These are phyloP conservation scores for Heterotrichella gracilis DNA, from an alignment of 352 stramenopile genomes.

Conservation along the genomic window DNA sequence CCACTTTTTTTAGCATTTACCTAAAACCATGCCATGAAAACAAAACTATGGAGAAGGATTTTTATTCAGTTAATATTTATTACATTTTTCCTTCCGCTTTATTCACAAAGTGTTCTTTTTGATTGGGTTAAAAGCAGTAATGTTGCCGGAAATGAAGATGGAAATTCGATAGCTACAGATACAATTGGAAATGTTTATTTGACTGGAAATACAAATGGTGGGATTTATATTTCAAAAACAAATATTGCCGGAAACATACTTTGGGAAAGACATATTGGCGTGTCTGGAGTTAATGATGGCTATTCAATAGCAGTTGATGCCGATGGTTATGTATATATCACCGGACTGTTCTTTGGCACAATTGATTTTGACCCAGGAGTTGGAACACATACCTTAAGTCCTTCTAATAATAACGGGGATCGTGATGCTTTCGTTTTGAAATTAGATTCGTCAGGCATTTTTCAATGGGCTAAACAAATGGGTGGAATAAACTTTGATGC, in stretches of 20 bases:
- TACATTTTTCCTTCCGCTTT: too few species aligned
- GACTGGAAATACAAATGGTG: too few species aligned
- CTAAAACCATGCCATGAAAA: too few species aligned
- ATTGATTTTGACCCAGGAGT: not conserved
- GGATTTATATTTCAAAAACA: not conserved
- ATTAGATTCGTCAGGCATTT: not conserved
- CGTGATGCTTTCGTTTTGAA: too few species aligned
- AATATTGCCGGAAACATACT: not conserved
- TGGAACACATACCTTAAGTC: not conserved
- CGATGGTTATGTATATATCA: not conserved
- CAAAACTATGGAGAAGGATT: too few species aligned
- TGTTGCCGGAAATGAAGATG: not conserved
- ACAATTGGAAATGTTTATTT: not conserved
- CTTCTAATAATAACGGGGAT: too few species aligned
- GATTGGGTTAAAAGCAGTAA: not conserved
- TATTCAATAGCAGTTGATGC: not conserved
- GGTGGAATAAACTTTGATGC: not conserved
- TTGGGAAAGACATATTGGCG: not conserved
- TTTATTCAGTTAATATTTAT: too few species aligned
- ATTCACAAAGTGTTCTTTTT: too few species aligned
- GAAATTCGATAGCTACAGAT: not conserved
- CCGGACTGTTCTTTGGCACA: not conserved
- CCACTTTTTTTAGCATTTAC: too few species aligned
- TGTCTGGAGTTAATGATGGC: not conserved
- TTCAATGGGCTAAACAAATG: not conserved